Conservation (phyloP, 371 early-diverging fungal species). For the Apophysomyces trapeziformis region DNA sequence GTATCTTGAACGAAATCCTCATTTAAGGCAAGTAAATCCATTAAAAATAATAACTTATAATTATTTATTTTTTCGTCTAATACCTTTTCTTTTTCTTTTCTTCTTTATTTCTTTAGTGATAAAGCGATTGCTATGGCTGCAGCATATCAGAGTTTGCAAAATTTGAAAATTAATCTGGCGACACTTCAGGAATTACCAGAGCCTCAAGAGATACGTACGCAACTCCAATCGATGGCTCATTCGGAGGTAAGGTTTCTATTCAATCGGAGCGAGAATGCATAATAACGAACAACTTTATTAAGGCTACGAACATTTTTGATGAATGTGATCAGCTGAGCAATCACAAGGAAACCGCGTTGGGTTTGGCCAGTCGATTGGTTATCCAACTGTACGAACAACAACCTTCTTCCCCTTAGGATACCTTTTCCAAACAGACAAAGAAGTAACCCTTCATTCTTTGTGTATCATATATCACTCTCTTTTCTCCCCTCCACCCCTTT, state of each 20-base stretch:
- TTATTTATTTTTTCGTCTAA: constrained; percentile 1
- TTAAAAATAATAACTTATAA: neutral
- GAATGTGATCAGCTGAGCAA: constrained; percentile 34
- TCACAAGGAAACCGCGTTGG: constrained; percentile 37
- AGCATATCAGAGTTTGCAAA: constrained; percentile 50
- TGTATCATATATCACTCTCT: neutral
- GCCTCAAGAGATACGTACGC: constrained; percentile 14
- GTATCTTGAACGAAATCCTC: constrained; percentile 31
- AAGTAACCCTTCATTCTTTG: neutral
- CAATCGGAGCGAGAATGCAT: neutral
- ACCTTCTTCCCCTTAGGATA: constrained; percentile 34
- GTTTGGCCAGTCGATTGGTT: constrained; percentile 40
- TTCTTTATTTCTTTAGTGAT: constrained; percentile 35
- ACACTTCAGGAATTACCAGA: constrained; percentile 16
- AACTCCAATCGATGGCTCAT: constrained; percentile 25
- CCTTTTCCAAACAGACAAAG: neutral
- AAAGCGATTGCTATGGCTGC: constrained; percentile 56
- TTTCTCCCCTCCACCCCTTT: no score
- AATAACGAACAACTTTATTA: constrained; percentile 1
- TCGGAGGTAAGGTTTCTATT: constrained; percentile 17
- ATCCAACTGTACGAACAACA: constrained; percentile 44
- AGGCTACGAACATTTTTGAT: constrained; percentile 26
- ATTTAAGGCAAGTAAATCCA: constrained; percentile 28
- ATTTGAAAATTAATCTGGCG: constrained; percentile 39
- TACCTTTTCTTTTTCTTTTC: constrained; percentile 5